Evolutionary conservation across 805 yeast genomes (phyloP).

Genomic region (Schwanniomyces sp.): DNA sequence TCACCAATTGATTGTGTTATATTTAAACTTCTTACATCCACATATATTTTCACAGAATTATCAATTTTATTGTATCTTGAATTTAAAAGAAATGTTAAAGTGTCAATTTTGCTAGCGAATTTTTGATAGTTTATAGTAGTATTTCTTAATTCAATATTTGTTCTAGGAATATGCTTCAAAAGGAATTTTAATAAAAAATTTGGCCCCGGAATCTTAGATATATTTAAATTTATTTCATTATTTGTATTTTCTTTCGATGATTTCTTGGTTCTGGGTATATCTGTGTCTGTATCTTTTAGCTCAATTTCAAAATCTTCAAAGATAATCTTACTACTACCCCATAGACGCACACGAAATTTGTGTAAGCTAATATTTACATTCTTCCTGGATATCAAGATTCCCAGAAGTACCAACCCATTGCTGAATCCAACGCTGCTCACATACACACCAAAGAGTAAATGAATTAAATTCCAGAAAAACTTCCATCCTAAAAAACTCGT

Average conservation of each 20-base stretch:
- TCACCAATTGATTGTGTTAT: neutral
- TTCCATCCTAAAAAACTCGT: constrained; percentile 19
- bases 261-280: neutral
- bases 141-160: constrained; percentile 20
- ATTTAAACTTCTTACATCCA: constrained; percentile 1
- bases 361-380: constrained; percentile 13
- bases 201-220: constrained; percentile 14
- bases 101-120: constrained; percentile 14
- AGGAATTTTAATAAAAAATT: constrained; percentile 10
- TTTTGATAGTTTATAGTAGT: constrained; percentile 3
- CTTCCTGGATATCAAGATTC: constrained; percentile 17
- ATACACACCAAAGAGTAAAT: constrained; percentile 30
- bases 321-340: constrained; percentile 39
- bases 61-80: constrained; percentile 17
- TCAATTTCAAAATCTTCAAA: constrained; percentile 22
- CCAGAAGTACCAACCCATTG: constrained; percentile 39
- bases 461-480: constrained; percentile 30
- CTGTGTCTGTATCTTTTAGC: neutral
- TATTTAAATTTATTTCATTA: neutral
- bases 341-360: constrained; percentile 30
- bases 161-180: constrained; percentile 17
- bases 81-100: constrained; percentile 15
- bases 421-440: constrained; percentile 31
- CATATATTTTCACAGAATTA: constrained; percentile 17
- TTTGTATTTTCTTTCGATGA: neutral